Conservation (phyloP, 208 protist species). For the Trypanosoma scelopori region DNA sequence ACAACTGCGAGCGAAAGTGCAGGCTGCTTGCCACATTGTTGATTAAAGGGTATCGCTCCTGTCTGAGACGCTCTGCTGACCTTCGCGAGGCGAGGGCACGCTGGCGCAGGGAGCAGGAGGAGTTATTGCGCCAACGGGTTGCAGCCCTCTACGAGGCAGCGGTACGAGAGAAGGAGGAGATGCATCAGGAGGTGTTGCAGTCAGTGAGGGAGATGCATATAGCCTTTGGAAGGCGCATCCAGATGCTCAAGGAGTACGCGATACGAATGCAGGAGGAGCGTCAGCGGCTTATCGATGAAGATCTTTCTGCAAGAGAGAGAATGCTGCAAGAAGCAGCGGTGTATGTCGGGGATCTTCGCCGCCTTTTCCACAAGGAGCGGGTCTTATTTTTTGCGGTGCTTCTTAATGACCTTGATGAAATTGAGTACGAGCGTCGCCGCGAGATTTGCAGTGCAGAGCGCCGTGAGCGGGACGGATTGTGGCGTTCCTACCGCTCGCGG, state of each 20-base stretch:
- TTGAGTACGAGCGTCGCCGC: slow-evolving; percentile 11
- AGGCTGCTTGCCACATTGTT: slow-evolving; percentile 15
- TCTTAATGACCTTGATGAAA: slow-evolving; percentile 9
- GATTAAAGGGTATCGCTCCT: slow-evolving; percentile 21
- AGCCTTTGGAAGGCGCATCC: neutral
- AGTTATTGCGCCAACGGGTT: neutral
- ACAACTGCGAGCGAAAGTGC: slow-evolving; percentile 10
- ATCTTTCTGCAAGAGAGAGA: neutral
- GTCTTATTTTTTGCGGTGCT: slow-evolving; percentile 14
- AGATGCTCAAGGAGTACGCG: neutral
- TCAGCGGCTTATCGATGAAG: slow-evolving; percentile 10
- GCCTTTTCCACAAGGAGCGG: slow-evolving; percentile 15
- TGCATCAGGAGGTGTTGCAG: neutral
- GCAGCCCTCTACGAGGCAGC: neutral
- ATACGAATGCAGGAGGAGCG: slow-evolving; percentile 6
- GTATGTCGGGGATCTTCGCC: slow-evolving; percentile 6
- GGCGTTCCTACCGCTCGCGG: slow-evolving; percentile 13
- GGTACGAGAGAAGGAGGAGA: slow-evolving; percentile 1
- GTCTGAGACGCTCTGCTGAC: slow-evolving; percentile 24
- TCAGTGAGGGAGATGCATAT: neutral
- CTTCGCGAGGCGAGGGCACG: slow-evolving; percentile 18
- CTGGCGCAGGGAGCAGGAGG: slow-evolving; percentile 17
- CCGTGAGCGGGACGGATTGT: slow-evolving; percentile 9
- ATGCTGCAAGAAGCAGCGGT: slow-evolving; percentile 13
- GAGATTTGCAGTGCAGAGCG: slow-evolving; percentile 5